Evolutionary conservation across 2,329 filamentous ascomycete species (phyloP), one percentile per base, ranked within the genome.

Genomic region (Aspergillus sp.): DNA sequence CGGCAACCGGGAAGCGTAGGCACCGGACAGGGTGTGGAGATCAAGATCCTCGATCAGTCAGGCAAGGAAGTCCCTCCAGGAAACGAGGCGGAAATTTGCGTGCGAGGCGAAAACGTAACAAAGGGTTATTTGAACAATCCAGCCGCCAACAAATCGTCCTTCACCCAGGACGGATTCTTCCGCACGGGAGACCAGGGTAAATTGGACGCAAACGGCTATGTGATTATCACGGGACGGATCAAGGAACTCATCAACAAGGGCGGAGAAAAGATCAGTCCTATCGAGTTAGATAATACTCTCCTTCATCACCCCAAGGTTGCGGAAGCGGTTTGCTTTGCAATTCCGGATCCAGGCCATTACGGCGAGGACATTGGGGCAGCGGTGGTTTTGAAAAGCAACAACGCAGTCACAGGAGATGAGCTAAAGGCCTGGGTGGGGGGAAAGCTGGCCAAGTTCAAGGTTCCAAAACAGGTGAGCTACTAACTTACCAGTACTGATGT

Each of bases 221-320:
- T 95, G 8, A 77, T 87, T 59, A 91, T 95, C 67, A 94, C 89
- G 0, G 89, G 89, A n/a, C 78, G 89, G 42, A 94, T 94, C 70
- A 95, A 95, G 75, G 89, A 95, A 69, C 75, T 95, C 41, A 94
- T 95, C 74, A 72, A 94, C 70, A 90, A 91, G 69, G 88, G 86
- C 43, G 88, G 88, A 47, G 88, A 94, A 72, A 93, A 93, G 73
- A 93, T 94, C 62, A 87, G 82, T 53, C 88, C 89, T 1, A 90
- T 93, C 43, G 88, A 94, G 69, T 75, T 94, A 30, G 88, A 94
- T 67, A 93, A 94, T 54, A 81, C 86, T 9, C 72, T 94, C 27
- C 76, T 84, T n/a, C 77, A 85, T 45, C 81, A 91, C 61, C 80
- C 85, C 7, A 78, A 81, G 31, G 78, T 93, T 2, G 76, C 78